Conservation (phyloP, 345 rosid species). For the sweet orange (Citrus sinensis) region DVS_A1.0 CM039165.1:38136501-38137000, state of each 20-base stretch:
- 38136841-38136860: background rate
- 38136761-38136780: background rate
- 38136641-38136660: background rate
- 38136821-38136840: background rate
- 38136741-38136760: background rate
- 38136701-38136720: background rate
- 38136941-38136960: background rate
- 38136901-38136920: too few species aligned
- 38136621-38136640: background rate
- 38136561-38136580: constrained; percentile 30
- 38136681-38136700: background rate
- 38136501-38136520: constrained; percentile 58
- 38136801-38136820: background rate
- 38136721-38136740: background rate
- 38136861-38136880: background rate
- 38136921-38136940: background rate
- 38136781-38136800: background rate
- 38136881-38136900: background rate
- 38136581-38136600: background rate
- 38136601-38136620: background rate
- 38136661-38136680: background rate
- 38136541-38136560: constrained; percentile 44
- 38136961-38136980: constrained; percentile 51
- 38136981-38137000: constrained; percentile 18
- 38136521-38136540: constrained; percentile 48